These are phyloP conservation scores for Conticribra guillardii DNA, from an alignment of 108 stramenopile genomes.

Conservation along the genomic window DNA sequence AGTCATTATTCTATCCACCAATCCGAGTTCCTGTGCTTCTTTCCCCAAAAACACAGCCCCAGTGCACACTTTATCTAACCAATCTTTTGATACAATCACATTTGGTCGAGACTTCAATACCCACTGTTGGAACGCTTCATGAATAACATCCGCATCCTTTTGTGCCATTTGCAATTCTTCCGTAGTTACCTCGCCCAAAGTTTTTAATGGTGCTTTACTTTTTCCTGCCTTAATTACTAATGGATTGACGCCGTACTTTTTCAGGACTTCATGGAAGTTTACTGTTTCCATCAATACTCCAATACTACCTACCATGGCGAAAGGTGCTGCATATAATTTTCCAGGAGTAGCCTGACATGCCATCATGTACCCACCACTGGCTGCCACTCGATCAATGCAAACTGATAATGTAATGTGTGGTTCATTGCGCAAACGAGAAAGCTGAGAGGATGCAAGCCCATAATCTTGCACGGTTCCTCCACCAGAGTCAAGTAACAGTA, in stretches of 20 bases:
- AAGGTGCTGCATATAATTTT: constrained; percentile 74
- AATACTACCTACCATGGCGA: constrained; percentile 81
- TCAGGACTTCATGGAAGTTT: constrained; percentile 68
- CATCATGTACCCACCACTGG: constrained; percentile 83
- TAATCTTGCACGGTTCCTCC: constrained; percentile 79
- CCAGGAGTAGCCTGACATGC: constrained; percentile 69
- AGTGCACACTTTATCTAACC: constrained; percentile 62
- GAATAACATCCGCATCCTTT: constrained; percentile 64
- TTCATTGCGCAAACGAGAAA: constrained; percentile 59
- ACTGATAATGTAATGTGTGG: constrained; percentile 55
- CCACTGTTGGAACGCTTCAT: constrained; percentile 72
- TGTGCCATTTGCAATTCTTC: constrained; percentile 64
- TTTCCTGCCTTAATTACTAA: constrained; percentile 77
- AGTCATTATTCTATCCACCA: constrained; percentile 80
- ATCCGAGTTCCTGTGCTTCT: constrained; percentile 59
- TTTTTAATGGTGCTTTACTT: constrained; percentile 70
- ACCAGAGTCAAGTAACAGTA: constrained; percentile 65
- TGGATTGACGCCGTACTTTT: constrained; percentile 69
- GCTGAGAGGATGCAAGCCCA: constrained; percentile 77
- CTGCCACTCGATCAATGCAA: constrained; percentile 69
- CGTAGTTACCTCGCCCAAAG: constrained; percentile 63
- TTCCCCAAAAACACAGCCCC: constrained; percentile 71
- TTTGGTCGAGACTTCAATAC: constrained; percentile 53
- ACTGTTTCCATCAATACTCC: constrained; percentile 78
- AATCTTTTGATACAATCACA: constrained; percentile 45